Evolutionary conservation across 2,329 filamentous ascomycete species (phyloP), one percentile per base, ranked within the genome.

Genomic region (Aspergillus chevalieri): DNA sequence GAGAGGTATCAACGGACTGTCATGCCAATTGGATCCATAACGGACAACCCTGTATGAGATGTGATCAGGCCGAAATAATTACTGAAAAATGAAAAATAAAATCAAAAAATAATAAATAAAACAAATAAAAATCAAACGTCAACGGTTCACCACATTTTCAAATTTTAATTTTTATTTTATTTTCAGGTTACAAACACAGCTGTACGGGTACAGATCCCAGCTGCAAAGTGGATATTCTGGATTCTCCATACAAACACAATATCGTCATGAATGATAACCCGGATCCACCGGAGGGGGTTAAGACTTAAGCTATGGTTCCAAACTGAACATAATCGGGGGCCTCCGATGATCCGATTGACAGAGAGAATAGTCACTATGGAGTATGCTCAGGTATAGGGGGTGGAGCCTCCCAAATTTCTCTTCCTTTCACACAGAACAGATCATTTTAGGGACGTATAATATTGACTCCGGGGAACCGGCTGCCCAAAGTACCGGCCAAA

Each of bases 381-480:
- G 4, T 22, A 22, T 22, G 21, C 21, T 22, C 21, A 22, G 21
- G 21, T 38, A 38, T 38, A 38, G 34, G 34, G 34, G 17, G 34
- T 38, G 26, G 26, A 28, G 12, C 8, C 26, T 28, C 26, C 26
- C 26, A 28, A 28, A 38, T 38, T 38, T n/a, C 34, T 38, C 26
- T 10, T 28, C 10, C 26, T 28, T 28, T 28, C 26, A 28, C 26
- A 28, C 26, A 28, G 26, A 28, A 28, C 26, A 28, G 26, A 28
- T 28, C 26, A 28, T 28, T 28, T 28, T 28, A 28, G 26, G 26
- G 10, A 28, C 26, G 26, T 28, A 28, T 28, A 28, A 28, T 28
- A 28, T 28, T 28, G 64, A 59, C 62, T 59, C 60, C 64, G 65
- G 65, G 65, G 65, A 67, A 67, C 58, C 62, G 26, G 26, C 26